A percentile compares a stretch with the other conserved stretches of the same genome.
phyloP scores from a whole-genome alignment of 2,329 filamentous ascomycete species.

The Colletotrichum endophyticum region DNA sequence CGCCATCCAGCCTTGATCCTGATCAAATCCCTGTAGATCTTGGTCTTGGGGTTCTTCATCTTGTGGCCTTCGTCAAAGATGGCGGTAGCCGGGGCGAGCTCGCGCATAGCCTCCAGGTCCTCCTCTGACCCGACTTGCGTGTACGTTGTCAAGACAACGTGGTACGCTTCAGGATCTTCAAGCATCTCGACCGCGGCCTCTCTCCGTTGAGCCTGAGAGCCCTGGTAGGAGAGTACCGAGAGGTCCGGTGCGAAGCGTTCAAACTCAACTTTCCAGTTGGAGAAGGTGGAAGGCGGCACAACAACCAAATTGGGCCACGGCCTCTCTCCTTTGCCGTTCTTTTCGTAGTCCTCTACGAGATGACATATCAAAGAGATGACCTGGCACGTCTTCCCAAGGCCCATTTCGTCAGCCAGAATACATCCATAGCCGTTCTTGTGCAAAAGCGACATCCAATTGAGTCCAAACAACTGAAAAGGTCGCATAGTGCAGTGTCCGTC shows the following conservation, averaged over 20 bases:
- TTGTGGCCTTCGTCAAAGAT: conserved; percentile 96
- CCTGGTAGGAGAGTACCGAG: conserved; percentile 73
- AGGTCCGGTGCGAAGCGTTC: conserved; percentile 82
- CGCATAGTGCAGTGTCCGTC: conserved; percentile 79
- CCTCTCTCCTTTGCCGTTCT: conserved; percentile 35
- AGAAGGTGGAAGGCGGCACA: conserved; percentile 90
- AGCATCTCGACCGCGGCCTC: conserved; percentile 71
- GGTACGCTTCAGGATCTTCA: conserved; percentile 67
- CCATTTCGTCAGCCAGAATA: conserved; percentile 98
- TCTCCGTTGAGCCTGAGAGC: conserved; percentile 69
- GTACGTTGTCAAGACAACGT: conserved; percentile 65
- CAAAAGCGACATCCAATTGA: conserved; percentile 92
- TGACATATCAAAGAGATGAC: conserved; percentile 92
- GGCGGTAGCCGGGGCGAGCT: conserved; percentile 55
- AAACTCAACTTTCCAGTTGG: conserved; percentile 96
- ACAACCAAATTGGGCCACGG: conserved; percentile 81
- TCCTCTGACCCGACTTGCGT: conserved; percentile 60
- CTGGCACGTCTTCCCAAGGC: conserved; percentile 93
- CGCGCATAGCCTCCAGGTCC: conserved; percentile 56
- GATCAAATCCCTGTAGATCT: conserved; percentile 80
- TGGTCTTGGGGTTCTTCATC: conserved; percentile 86
- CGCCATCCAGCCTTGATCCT: conserved; percentile 82
- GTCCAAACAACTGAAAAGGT: conserved; percentile 89
- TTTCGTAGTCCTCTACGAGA: conserved; percentile 69
- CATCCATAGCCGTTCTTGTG: conserved; percentile 82